Evolutionary conservation across 495 filamentous ascomycete genomes (phyloP), one percentile per base, ranked within the genome.

Genomic region (Penicillium antarcticum): DNA sequence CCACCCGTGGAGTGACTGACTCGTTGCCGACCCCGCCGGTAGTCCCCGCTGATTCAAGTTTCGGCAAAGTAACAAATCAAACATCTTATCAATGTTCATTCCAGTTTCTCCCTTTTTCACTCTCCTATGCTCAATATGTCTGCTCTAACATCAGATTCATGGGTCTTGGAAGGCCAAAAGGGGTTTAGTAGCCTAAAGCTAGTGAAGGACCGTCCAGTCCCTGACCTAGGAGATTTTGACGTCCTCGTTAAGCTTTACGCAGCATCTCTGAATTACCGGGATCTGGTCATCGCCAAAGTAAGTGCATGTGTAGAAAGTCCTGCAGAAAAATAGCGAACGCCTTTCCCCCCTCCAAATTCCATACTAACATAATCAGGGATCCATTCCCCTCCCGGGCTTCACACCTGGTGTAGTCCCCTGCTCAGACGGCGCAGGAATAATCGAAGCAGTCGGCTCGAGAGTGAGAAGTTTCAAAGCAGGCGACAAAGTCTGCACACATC

Each of bases 401-500:
- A 57, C 44, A 32, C 32, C 45, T 12, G 24, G 26, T 24, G 41
- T 61, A 1, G 41, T 58, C 13, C 52, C 51, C 1, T 50, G 53
- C 19, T 61, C 48, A 1, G 76, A 81, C 50, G 55, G 65, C 17
- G 65, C 75, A 4, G 80, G 80, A 14, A 59, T 60, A 19, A 65
- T 82, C 45, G 55, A 63, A 8, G 66, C 63, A 1, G 56, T 75
- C 9, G 78, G 77, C 6, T 26, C 69, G 16, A 71, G 73, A 35
- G 86, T 88, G 1, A 75, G 71, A 1, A 67, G 71, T 11, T 85
- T 82, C 73, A 71, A 74, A 51, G 64, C 68, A 35, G 85, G 86
- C 32, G 79, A 84, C 67, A 76, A 76, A 41, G 84, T 89, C 19
- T 56, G 76, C 24, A 84, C 83, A 0, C 85, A 86, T 58, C 73